Conservation (phyloP, 495 filamentous ascomycete species). For the Trichoderma orchidacearum region DNA sequence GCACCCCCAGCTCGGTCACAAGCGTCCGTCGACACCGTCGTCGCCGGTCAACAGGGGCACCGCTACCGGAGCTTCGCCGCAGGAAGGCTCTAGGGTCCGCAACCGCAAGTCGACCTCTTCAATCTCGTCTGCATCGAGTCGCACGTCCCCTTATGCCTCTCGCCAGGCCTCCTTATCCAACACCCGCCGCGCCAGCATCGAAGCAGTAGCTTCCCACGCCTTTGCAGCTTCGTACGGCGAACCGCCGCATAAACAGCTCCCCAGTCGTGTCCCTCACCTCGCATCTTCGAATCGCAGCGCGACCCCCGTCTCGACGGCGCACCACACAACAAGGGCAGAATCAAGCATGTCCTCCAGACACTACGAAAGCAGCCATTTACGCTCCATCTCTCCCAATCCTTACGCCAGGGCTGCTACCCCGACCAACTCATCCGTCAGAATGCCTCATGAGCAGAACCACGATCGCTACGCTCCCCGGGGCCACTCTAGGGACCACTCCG, state of each 20-base stretch:
- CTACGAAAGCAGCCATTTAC: neutral
- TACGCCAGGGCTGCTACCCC: neutral
- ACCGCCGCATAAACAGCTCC: neutral
- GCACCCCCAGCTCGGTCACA: slow-evolving; percentile 10
- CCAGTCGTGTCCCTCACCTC: neutral
- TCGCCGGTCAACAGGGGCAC: slow-evolving; percentile 29
- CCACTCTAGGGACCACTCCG: slow-evolving; percentile 26
- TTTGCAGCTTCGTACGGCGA: neutral
- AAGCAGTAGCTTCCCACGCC: slow-evolving; percentile 13
- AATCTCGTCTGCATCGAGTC: slow-evolving; percentile 40
- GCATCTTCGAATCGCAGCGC: neutral
- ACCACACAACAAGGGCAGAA: neutral
- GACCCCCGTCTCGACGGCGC: neutral
- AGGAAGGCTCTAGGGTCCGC: slow-evolving; percentile 55
- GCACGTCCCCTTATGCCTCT: slow-evolving; percentile 18
- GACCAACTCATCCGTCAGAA: neutral
- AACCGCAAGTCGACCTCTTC: slow-evolving; percentile 80
- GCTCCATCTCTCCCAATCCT: neutral
- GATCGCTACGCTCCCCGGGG: slow-evolving; percentile 16
- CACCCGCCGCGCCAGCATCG: slow-evolving; percentile 39
- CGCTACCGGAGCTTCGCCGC: slow-evolving; percentile 20
- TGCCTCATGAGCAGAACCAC: slow-evolving; percentile 9
- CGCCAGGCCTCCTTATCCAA: neutral
- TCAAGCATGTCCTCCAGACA: neutral
- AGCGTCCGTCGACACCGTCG: slow-evolving; percentile 10